These are phyloP conservation scores for Anacardium occidentale DNA, from an alignment of 345 rosid genomes.

Conservation along the genomic window DNA sequence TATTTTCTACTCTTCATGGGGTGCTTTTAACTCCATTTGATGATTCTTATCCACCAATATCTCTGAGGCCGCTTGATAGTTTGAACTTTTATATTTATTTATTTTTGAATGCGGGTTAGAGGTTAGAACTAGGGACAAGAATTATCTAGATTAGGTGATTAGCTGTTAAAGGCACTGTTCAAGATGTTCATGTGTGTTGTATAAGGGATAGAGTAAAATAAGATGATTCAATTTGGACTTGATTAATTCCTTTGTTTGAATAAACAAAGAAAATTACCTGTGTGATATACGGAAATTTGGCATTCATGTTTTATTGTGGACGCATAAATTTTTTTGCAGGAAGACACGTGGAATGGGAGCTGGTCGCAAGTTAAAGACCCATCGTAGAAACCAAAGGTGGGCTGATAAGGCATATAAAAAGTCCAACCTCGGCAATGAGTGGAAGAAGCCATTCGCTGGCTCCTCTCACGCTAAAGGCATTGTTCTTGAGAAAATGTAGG, in stretches of 20 bases:
- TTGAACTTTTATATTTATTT: neutral
- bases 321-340: slow-evolving; percentile 21
- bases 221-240: neutral
- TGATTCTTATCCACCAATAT: slow-evolving; percentile 7
- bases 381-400: slow-evolving; percentile 46
- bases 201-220: neutral
- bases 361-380: slow-evolving; percentile 45
- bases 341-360: slow-evolving; percentile 73
- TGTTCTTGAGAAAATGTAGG: slow-evolving; percentile 63
- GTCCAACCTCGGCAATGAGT: slow-evolving; percentile 47
- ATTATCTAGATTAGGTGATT: neutral
- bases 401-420: slow-evolving; percentile 50
- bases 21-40: neutral
- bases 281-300: too few relatives aligned
- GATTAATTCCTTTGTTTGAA: neutral
- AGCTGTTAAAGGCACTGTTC: too few relatives aligned
- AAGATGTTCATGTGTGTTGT: neutral
- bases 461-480: slow-evolving; percentile 75
- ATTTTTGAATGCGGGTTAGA: neutral
- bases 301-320: neutral
- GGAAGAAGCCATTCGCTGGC: slow-evolving; percentile 62
- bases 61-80: neutral
- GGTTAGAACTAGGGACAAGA: neutral
- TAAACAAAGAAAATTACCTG: too few relatives aligned
- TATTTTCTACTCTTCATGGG: slow-evolving; percentile 21